Conservation (phyloP, 1,139 yeast species). For the Geotrichum europaeum region DNA sequence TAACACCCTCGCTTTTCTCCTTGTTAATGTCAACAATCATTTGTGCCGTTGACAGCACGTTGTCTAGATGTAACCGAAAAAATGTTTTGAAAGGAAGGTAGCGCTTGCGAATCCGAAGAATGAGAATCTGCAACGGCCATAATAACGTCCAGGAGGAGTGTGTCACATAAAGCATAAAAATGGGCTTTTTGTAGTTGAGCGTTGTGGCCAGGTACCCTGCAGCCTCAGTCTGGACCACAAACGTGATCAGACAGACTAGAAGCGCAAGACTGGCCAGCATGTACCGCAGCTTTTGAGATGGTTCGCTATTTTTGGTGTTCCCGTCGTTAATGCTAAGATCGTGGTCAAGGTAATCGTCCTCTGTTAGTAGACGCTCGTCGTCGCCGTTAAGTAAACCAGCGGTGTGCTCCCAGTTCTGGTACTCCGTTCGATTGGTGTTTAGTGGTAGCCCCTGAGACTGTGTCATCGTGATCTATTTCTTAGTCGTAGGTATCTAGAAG, state of each 20-base stretch:
- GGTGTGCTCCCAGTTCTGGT: not conserved
- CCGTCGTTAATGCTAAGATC: not conserved
- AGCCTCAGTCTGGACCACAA: slow-evolving; percentile 74
- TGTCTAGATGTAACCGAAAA: slow-evolving; percentile 45
- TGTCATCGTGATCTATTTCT: slow-evolving; percentile 2
- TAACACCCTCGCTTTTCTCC: slow-evolving; percentile 39
- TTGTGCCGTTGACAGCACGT: slow-evolving; percentile 45
- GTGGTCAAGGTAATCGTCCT: slow-evolving; percentile 3
- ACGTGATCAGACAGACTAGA: slow-evolving; percentile 53
- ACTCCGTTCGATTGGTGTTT: slow-evolving; percentile 2
- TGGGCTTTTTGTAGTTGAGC: slow-evolving; percentile 60
- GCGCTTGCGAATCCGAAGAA: slow-evolving; percentile 33
- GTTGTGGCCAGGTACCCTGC: slow-evolving; percentile 63
- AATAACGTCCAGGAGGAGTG: slow-evolving; percentile 75
- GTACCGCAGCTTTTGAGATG: slow-evolving; percentile 16
- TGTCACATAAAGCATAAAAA: slow-evolving; percentile 58
- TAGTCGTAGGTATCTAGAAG: not conserved
- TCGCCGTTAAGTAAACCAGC: not conserved
- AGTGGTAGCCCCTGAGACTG: slow-evolving; percentile 12
- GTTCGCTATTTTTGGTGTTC: not conserved
- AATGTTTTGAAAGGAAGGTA: slow-evolving; percentile 37
- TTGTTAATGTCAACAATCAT: slow-evolving; percentile 41
- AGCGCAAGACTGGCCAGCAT: slow-evolving; percentile 49
- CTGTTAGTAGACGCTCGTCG: not conserved
- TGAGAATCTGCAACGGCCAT: slow-evolving; percentile 62